Evolutionary conservation across 2,329 filamentous ascomycete genomes (phyloP).

Genomic region (Orbilia oligospora): DNA sequence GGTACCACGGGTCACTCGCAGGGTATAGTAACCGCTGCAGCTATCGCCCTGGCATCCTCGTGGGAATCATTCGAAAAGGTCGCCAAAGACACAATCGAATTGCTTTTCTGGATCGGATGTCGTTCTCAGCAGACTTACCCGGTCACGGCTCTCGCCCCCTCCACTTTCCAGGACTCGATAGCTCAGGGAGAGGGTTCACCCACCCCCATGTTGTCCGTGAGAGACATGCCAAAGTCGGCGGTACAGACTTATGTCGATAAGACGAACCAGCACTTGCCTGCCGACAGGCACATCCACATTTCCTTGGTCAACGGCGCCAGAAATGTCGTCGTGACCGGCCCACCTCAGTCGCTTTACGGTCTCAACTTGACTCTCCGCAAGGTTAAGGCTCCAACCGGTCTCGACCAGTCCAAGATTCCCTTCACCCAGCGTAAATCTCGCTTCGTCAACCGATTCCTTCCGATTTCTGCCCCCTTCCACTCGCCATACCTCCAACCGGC

Average conservation of each 20-base stretch:
- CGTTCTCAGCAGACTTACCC: constrained; percentile 98
- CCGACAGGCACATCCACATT: constrained; percentile 92
- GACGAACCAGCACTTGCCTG: constrained; percentile 94
- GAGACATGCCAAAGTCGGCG: constrained; percentile 87
- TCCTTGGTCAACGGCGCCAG: constrained; percentile 96
- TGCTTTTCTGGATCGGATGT: constrained; percentile 98
- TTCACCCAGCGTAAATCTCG: constrained; percentile 96
- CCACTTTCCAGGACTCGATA: constrained; percentile 89
- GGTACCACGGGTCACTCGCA: constrained; percentile 97
- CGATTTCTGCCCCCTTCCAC: constrained; percentile 98
- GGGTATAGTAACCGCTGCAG: constrained; percentile 92
- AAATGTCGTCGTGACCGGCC: constrained; percentile 96
- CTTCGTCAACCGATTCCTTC: constrained; percentile 96
- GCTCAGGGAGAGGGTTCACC: constrained; percentile 95
- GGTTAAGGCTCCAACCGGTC: constrained; percentile 95
- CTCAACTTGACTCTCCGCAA: constrained; percentile 95
- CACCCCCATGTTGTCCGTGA: constrained; percentile 97
- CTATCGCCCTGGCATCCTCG: constrained; percentile 88
- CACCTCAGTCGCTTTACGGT: constrained; percentile 95
- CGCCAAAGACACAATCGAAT: constrained; percentile 83
- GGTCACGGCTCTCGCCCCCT: constrained; percentile 90
- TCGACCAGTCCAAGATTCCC: constrained; percentile 94
- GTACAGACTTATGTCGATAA: constrained; percentile 97
- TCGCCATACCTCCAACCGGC: constrained; percentile 91
- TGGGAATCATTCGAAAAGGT: constrained; percentile 93